Evolutionary conservation across 1,284 basidiomycete genomes (phyloP), one percentile per base, ranked within the genome.

Genomic region (Naganishia albida): DNA sequence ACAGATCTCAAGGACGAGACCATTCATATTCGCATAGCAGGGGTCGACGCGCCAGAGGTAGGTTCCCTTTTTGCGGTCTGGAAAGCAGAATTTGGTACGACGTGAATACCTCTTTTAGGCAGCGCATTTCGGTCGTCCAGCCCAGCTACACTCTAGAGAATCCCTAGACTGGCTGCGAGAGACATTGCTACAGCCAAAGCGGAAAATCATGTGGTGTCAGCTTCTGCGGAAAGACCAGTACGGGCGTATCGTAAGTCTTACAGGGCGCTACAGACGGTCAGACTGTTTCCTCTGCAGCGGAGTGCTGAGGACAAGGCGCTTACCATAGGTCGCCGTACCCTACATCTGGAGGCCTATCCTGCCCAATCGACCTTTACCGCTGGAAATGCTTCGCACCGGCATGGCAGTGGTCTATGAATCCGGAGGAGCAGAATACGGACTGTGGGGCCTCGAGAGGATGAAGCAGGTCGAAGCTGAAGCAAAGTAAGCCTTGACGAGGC

Each of bases 11-110:
- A 85, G 73, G 84, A 87, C 68, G 80, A 90, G 71, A 94, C 91
- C 0, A 82, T 95, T 20, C 87, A 88, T 71, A 86, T 96, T 51
- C 85, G 93, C 26, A 85, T 95, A 53, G 89, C 89, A 10, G 93
- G 90, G 0, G 85, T 92, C 12, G 93, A 96, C 75, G 93, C 93
- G 1, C 93, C 93, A 0, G 93, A 95, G 82, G 89, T 88, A 69
- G n/a, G 74, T 63, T 18, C 51, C 15, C 38, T 39, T 10, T 12
- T 12, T 63, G n/a, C 25, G 64, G 23, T 67, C 50, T n/a, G 7
- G 40, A 30, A 28, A 25, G 15, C 16, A 18, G 7, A 23, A 49
- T 38, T 46, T 38, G 13, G 42, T 12, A 16, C 39, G 20, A 43
- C 23, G 25, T 26, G 28, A 20, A 18, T 23, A 20, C 50, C 34